phyloP scores from a whole-genome alignment of 1,284 basidiomycete species.

The Tilletia walkeri region DNA sequence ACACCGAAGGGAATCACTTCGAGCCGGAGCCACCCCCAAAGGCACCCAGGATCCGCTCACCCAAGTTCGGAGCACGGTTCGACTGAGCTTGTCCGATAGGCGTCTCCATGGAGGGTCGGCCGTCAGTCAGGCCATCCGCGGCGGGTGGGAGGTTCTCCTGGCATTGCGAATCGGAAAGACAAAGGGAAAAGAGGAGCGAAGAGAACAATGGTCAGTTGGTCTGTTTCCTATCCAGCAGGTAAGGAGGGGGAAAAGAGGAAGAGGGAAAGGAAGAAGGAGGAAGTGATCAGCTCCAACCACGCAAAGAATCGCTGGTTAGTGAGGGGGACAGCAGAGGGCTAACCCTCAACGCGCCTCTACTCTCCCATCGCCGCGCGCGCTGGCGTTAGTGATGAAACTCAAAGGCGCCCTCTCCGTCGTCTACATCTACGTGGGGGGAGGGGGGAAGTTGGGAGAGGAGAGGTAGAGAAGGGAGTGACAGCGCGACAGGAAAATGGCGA shows the following conservation, averaged over 20 bases:
- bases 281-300: not conserved
- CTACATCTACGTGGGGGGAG: not conserved
- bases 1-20: not conserved
- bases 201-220: too few species aligned
- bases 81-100: not conserved
- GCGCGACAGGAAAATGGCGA: not conserved
- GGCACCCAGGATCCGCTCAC: slow-evolving; percentile 10
- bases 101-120: slow-evolving; percentile 14
- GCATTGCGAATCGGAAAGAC: not conserved
- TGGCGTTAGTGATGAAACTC: too few species aligned
- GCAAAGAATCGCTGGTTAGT: not conserved
- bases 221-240: too few species aligned
- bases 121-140: not conserved
- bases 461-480: not conserved
- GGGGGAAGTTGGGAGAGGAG: not conserved
- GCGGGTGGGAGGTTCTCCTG: slow-evolving; percentile 3
- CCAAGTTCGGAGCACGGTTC: not conserved
- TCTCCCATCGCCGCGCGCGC: not conserved
- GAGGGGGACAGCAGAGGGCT: not conserved
- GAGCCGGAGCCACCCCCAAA: not conserved
- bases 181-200: not conserved
- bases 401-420: not conserved
- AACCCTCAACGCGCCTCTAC: not conserved
- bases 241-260: too few species aligned
- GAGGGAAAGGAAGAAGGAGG: not conserved